Percentiles rank a stretch among this genome's conserved stretches.
phyloP scores from a whole-genome alignment of 495 filamentous ascomycete species.

The Daldinia bambusicola region DNA sequence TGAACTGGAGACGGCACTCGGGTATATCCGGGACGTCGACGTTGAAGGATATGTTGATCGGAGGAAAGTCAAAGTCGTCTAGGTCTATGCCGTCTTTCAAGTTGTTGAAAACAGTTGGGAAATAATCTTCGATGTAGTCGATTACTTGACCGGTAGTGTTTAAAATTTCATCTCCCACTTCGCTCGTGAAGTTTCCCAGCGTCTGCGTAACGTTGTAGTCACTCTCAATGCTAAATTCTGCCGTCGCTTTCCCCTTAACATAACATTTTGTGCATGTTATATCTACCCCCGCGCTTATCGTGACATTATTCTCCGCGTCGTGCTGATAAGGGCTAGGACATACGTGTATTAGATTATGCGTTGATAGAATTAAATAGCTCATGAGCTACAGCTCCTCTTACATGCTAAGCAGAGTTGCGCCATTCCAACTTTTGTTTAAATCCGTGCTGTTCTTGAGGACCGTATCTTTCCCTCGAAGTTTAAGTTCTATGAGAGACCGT shows the following conservation, averaged over 20 bases:
- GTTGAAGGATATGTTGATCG: conserved; percentile 51
- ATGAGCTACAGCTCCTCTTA: conserved; percentile 17
- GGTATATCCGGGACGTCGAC: conserved; percentile 56
- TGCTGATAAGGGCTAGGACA: conserved; percentile 13
- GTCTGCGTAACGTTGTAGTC: conserved; percentile 54
- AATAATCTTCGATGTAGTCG: conserved; percentile 45
- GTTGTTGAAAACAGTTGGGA: conserved; percentile 28
- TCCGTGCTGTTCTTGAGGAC: conserved; percentile 51
- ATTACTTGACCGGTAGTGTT: conserved; percentile 47
- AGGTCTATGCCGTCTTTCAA: conserved; percentile 48
- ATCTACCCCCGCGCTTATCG: conserved; percentile 44
- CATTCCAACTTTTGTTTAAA: conserved; percentile 54
- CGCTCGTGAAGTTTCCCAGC: conserved; percentile 47
- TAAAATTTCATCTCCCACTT: conserved; percentile 44
- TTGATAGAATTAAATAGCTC: neutral
- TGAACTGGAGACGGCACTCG: conserved; percentile 54
- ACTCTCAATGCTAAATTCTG: conserved; percentile 52
- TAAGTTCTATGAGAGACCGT: conserved; percentile 18
- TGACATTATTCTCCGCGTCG: conserved; percentile 8
- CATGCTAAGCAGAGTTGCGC: conserved; percentile 50
- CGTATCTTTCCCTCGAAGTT: conserved; percentile 30
- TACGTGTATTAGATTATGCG: conserved; percentile 9
- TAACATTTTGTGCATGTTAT: conserved; percentile 64
- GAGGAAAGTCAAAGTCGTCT: conserved; percentile 50
- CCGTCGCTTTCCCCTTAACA: conserved; percentile 58